These are phyloP conservation scores for Hyphodiscus hymeniophilus DNA, from an alignment of 495 filamentous ascomycete species.

Conservation along the genomic window DNA sequence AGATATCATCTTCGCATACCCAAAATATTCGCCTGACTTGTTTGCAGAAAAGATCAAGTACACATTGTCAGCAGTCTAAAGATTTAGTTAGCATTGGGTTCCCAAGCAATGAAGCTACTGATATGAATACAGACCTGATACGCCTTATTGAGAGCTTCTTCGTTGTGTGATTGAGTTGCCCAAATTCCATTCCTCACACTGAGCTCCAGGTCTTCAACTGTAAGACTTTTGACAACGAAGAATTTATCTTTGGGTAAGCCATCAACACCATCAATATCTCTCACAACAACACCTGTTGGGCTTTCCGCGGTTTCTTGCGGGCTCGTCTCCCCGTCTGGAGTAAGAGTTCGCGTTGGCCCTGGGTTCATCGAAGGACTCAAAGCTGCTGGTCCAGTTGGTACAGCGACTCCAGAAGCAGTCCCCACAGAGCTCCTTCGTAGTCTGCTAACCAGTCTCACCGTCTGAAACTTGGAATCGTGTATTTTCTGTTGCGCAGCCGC, in stretches of 20 bases:
- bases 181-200: constrained; percentile 82
- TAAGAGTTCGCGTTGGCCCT: constrained; percentile 16
- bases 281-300: constrained; percentile 8
- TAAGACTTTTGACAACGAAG: constrained; percentile 92
- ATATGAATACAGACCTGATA: constrained; percentile 59
- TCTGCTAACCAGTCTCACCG: constrained; percentile 85
- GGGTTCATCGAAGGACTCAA: constrained; percentile 18
- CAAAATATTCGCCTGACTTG: constrained; percentile 97
- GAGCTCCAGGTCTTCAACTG: constrained; percentile 87
- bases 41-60: constrained; percentile 96
- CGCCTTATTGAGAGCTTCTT: constrained; percentile 71
- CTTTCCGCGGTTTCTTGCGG: constrained; percentile 17
- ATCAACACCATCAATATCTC: constrained; percentile 6
- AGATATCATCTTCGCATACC: constrained; percentile 88
- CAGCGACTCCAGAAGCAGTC: constrained; percentile 39
- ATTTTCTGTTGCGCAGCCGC: constrained; percentile 72
- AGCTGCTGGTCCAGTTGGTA: constrained; percentile 46
- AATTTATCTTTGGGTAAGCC: constrained; percentile 54
- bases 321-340: constrained; percentile 12
- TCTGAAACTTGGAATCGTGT: constrained; percentile 86
- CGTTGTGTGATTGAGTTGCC: constrained; percentile 95
- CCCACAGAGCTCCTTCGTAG: constrained; percentile 57
- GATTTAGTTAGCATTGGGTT: constrained; percentile 1
- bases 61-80: constrained; percentile 73
- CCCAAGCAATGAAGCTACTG: background rate